Conservation (phyloP, 1,139 yeast genomes). For the Scheffersomyces quercinus region DNA sequence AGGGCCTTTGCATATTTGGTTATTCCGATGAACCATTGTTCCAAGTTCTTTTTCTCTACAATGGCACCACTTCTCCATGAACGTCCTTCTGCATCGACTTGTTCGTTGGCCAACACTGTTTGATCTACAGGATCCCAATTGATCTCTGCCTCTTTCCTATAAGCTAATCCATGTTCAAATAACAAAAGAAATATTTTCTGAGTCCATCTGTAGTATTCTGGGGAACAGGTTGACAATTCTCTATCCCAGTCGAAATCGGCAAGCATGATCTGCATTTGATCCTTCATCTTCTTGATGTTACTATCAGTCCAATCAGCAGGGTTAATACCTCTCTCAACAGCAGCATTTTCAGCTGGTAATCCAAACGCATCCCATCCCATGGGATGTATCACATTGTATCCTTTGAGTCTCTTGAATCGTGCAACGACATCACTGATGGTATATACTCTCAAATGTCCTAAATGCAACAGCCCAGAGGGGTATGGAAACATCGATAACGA, state of each 20-base stretch:
- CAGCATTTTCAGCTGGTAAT: constrained; percentile 97
- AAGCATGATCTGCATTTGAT: constrained; percentile 73
- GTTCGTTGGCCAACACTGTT: constrained; percentile 95
- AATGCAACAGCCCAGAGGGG: constrained; percentile 88
- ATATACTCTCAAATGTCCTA: constrained; percentile 92
- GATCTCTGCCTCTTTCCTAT: constrained; percentile 81
- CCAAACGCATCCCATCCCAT: constrained; percentile 99
- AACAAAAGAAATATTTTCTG: constrained; percentile 79
- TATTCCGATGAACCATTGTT: constrained; percentile 92
- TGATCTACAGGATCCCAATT: constrained; percentile 98
- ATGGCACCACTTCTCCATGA: constrained; percentile 98
- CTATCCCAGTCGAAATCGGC: constrained; percentile 94
- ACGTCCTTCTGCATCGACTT: constrained; percentile 84
- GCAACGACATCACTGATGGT: constrained; percentile 86
- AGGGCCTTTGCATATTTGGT: constrained; percentile 75
- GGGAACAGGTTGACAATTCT: constrained; percentile 83
- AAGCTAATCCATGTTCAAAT: constrained; percentile 76
- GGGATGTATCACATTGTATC: constrained; percentile 82
- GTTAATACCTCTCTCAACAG: constrained; percentile 76
- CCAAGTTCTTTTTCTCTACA: constrained; percentile 76
- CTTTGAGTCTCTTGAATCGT: constrained; percentile 74
- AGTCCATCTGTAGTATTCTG: constrained; percentile 90
- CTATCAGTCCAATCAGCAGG: constrained; percentile 81
- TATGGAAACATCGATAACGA: constrained; percentile 91
- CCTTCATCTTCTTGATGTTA: constrained; percentile 81